phyloP scores from a whole-genome alignment of 2,329 filamentous ascomycete species.

The Stachybotrys echinatus region DNA sequence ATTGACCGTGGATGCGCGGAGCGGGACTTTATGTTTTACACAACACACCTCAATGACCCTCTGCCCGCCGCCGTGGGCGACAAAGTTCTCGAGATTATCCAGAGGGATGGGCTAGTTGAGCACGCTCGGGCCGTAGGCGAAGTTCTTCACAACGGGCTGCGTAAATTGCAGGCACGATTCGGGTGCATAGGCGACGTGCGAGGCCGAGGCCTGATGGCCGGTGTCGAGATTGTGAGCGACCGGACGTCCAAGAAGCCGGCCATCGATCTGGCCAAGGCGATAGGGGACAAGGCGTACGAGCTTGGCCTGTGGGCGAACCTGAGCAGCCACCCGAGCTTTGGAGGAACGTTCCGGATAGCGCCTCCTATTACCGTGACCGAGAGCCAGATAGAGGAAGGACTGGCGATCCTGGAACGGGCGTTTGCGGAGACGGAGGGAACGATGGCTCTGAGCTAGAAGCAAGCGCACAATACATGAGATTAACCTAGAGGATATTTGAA shows the following conservation, averaged over 20 bases:
- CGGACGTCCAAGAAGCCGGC: constrained; percentile 40
- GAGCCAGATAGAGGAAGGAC: constrained; percentile 42
- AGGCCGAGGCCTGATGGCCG: constrained; percentile 52
- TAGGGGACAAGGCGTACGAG: constrained; percentile 43
- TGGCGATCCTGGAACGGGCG: constrained; percentile 52
- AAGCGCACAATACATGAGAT: neutral
- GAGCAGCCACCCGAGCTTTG: constrained; percentile 46
- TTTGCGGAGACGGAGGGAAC: constrained; percentile 32
- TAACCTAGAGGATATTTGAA: no score
- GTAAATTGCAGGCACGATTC: constrained; percentile 41
- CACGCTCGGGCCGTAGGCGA: constrained; percentile 37
- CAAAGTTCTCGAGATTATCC: constrained; percentile 57
- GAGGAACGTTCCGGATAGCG: constrained; percentile 53
- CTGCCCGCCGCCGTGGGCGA: constrained; percentile 53
- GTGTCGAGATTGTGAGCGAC: constrained; percentile 52
- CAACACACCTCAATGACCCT: constrained; percentile 59
- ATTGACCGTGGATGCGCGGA: constrained; percentile 45
- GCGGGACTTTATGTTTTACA: constrained; percentile 50
- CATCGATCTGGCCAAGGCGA: constrained; percentile 37
- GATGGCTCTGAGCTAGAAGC: constrained; percentile 19
- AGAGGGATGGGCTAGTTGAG: constrained; percentile 46
- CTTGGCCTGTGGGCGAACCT: constrained; percentile 54
- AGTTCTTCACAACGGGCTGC: constrained; percentile 41
- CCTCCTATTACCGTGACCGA: constrained; percentile 54
- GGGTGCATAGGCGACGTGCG: constrained; percentile 58